A percentile compares a stretch with the other conserved stretches of the same genome.
These are phyloP conservation scores for Cystobasidium pallidum DNA, from an alignment of 1,284 basidiomycete genomes.

Conservation along the genomic window DNA sequence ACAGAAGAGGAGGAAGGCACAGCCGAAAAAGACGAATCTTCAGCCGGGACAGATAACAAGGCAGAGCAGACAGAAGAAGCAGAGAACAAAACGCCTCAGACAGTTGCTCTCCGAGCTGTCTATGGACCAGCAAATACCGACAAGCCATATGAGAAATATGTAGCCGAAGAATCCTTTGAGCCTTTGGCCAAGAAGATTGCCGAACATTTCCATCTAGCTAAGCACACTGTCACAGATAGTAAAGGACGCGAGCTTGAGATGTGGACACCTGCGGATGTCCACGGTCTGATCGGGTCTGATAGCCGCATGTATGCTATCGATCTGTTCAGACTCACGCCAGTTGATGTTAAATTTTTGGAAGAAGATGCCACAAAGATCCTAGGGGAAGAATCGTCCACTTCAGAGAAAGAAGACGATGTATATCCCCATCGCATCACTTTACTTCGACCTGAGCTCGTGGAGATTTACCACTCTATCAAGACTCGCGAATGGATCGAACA, in stretches of 20 bases:
- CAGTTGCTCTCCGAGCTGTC: constrained; percentile 66
- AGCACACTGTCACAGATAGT: constrained; percentile 60
- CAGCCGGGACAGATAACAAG: constrained; percentile 45
- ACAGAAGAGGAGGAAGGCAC: constrained; percentile 44
- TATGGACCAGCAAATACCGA: constrained; percentile 64
- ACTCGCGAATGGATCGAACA: constrained; percentile 62
- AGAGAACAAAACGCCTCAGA: constrained; percentile 62
- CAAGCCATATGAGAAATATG: constrained; percentile 55
- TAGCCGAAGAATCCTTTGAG: constrained; percentile 61
- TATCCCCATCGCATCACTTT: constrained; percentile 64
- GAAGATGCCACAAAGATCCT: constrained; percentile 58
- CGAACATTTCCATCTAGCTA: constrained; percentile 60
- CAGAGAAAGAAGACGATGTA: constrained; percentile 47
- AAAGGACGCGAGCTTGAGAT: constrained; percentile 60
- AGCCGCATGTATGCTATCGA: constrained; percentile 64
- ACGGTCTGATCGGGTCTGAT: constrained; percentile 64
- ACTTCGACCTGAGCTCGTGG: constrained; percentile 64
- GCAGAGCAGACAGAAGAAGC: constrained; percentile 52
- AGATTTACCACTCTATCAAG: constrained; percentile 62
- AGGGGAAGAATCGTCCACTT: constrained; percentile 49
- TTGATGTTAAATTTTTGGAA: constrained; percentile 64
- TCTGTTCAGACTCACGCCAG: constrained; percentile 61
- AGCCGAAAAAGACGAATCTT: constrained; percentile 44
- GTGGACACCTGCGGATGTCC: constrained; percentile 63
- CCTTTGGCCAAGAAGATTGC: constrained; percentile 62